Evolutionary conservation across 805 yeast species (phyloP), one percentile per base, ranked within the genome.

Genomic region (Kluyveromyces starmeri): DNA sequence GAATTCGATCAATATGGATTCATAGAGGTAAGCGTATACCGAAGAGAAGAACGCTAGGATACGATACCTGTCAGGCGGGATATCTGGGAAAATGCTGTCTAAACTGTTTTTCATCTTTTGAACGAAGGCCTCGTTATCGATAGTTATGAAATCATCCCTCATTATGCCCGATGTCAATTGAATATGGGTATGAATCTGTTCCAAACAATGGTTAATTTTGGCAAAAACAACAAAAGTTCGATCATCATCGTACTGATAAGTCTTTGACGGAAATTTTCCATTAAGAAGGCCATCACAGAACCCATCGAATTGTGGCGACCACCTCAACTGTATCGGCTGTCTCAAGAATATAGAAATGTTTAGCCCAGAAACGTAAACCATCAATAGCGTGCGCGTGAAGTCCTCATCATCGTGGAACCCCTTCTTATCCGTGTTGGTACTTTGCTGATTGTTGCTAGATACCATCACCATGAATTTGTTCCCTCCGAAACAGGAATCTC

Each of bases 401-500:
- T 33, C 34, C 14, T 41, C 37, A 49, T 48, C 32, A 30, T 55
- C 36, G 13, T 58, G 50, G 35, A 45, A 32, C 15, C 38, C 35
- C 21, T 43, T 44, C 19, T 36, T 19, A 28, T 49, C 52, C 43
- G 48, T 43, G 32, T 47, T 49, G 21, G 42, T 41, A 39, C 34
- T 41, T 42, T 47, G 39, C 39, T 48, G 39, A 22, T 37, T 36
- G 43, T 36, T 43, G 18, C 41, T 50, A 27, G 42, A 51, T 28
- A 43, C 41, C 27, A 45, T 46, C 51, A 49, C 47, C 49, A 67
- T 45, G 52, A 64, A 12, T 67, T 28, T 72, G 50, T 18, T 79
- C 73, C 16, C 74, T 4, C 44, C 73, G 4, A 85, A 66, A 0
- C 94, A 94, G 35, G 86, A 58, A 53, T 86, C 96, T 46, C 75